Percentiles rank a stretch among this genome's conserved stretches.
These are phyloP conservation scores for Purshia tridentata DNA, from an alignment of 306 rosid genomes.

Conservation along the genomic window DNA sequence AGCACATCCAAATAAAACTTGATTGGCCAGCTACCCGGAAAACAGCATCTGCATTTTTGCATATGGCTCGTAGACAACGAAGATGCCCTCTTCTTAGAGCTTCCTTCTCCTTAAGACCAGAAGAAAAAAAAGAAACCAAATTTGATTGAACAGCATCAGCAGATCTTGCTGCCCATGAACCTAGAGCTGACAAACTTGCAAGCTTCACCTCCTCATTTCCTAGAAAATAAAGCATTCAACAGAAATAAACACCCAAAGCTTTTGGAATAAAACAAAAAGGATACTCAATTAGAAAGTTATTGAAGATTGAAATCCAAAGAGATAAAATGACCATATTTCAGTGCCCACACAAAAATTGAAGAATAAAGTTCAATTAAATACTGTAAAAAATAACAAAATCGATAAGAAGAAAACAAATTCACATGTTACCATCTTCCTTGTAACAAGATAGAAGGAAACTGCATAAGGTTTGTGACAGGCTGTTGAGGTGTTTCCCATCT, in stretches of 20 bases:
- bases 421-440: slow-evolving; percentile 72
- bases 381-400: not conserved
- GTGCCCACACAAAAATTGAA: not conserved
- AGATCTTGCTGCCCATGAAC: slow-evolving; percentile 78
- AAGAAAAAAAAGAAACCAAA: slow-evolving; percentile 61
- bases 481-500: slow-evolving; percentile 67
- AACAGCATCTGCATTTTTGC: slow-evolving; percentile 65
- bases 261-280: not conserved
- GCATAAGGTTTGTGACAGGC: slow-evolving; percentile 57
- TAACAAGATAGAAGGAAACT: slow-evolving; percentile 72
- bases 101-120: slow-evolving; percentile 97
- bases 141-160: slow-evolving; percentile 57
- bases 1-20: slow-evolving; percentile 22
- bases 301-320: slow-evolving; percentile 2
- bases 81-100: slow-evolving; percentile 78
- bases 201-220: slow-evolving; percentile 96
- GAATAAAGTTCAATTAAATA: not conserved
- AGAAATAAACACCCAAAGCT: slow-evolving; percentile 22
- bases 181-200: slow-evolving; percentile 64
- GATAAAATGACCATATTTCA: not conserved
- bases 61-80: slow-evolving; percentile 60
- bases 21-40: slow-evolving; percentile 47
- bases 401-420: slow-evolving; percentile 7
- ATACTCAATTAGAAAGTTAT: not conserved
- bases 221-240: slow-evolving; percentile 33